phyloP scores from a whole-genome alignment of 2,329 filamentous ascomycete genomes.

The Leptographium procerum region DNA sequence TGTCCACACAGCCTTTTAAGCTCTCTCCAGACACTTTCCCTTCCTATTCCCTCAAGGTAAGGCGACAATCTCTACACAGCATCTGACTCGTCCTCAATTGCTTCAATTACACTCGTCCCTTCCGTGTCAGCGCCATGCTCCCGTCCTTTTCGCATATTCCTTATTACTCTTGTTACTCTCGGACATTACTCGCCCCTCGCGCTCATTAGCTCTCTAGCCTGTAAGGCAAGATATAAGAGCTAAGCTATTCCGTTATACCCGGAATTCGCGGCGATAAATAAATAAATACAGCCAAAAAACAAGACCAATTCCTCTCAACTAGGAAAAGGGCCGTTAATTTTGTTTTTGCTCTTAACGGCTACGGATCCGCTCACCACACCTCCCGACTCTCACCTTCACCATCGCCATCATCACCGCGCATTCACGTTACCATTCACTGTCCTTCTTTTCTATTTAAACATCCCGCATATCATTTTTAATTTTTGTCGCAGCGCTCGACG shows the following conservation, averaged over 20 bases:
- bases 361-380: background rate
- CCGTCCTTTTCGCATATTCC: background rate
- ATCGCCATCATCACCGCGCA: background rate
- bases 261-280: slow-evolving; percentile 14
- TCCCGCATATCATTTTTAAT: too few relatives aligned
- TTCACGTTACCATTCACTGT: too few relatives aligned
- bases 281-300: background rate
- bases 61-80: background rate
- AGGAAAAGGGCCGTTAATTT: slow-evolving; percentile 8
- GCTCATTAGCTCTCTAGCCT: background rate
- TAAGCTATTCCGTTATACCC: slow-evolving; percentile 11
- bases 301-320: slow-evolving; percentile 4
- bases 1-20: background rate
- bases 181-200: background rate
- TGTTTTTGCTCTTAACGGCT: slow-evolving; percentile 4
- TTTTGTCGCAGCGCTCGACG: background rate
- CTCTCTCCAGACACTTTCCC: background rate
- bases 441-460: background rate
- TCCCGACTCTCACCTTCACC: background rate
- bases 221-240: slow-evolving; percentile 8
- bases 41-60: background rate
- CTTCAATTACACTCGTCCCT: background rate
- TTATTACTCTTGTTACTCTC: background rate
- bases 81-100: background rate
- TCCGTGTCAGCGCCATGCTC: background rate